Evolutionary conservation across 768 basidiomycete genomes (phyloP).

Genomic region (Amanita phalloides): DNA sequence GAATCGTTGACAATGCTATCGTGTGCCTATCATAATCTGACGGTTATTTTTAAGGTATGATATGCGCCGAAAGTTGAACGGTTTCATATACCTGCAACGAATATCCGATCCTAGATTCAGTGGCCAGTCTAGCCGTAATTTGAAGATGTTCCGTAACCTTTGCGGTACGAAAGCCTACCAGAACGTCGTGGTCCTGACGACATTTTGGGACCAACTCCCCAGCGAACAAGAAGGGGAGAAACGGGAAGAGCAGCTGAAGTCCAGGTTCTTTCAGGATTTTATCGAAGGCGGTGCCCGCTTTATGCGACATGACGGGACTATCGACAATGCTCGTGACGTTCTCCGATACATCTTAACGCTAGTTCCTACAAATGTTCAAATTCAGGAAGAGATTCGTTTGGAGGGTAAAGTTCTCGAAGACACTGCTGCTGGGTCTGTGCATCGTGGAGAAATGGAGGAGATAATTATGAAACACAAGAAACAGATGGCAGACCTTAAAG

Average conservation of each 20-base stretch:
- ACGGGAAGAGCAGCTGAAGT: constrained; percentile 26
- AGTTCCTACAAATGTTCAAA: constrained; percentile 5
- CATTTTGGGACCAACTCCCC: constrained; percentile 30
- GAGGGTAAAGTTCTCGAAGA: constrained; percentile 19
- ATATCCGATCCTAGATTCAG: neutral
- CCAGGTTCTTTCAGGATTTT: constrained; percentile 24
- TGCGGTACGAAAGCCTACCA: constrained; percentile 31
- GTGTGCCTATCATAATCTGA: neutral
- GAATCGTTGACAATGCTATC: neutral
- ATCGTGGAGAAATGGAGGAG: constrained; percentile 22
- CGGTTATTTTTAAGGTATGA: neutral
- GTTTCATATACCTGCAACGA: neutral
- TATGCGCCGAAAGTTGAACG: neutral
- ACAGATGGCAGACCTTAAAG: constrained; percentile 16
- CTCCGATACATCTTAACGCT: constrained; percentile 18
- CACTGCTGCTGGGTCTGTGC: constrained; percentile 26
- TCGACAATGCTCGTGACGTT: constrained; percentile 8
- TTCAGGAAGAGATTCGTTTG: constrained; percentile 9
- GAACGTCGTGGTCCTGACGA: constrained; percentile 35
- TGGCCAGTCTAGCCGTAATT: constrained; percentile 7
- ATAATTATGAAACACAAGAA: constrained; percentile 20
- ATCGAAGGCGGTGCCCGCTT: neutral
- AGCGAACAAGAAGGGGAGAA: constrained; percentile 19
- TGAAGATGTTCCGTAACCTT: constrained; percentile 32
- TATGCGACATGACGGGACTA: neutral